phyloP scores from a whole-genome alignment of 2,329 filamentous ascomycete species.

The Ascochyta koolunga region DNA sequence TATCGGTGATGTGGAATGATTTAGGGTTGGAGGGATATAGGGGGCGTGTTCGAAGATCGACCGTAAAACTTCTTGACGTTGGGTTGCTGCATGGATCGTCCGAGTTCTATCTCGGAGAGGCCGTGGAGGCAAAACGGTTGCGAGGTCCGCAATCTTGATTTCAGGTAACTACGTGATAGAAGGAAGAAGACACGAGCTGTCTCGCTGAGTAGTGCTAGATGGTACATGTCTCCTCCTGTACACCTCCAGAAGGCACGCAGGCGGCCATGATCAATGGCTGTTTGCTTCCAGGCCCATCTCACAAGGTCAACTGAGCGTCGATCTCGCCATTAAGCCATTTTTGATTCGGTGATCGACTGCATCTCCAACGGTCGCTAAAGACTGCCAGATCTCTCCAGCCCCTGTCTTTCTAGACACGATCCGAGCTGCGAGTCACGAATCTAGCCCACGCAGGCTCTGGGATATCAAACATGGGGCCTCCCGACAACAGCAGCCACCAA shows the following conservation, averaged over 20 bases:
- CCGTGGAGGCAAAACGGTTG: constrained; percentile 6
- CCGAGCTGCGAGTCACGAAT: not conserved
- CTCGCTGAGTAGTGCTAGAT: not conserved
- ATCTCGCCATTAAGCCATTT: not conserved
- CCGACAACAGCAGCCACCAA: constrained; percentile 11
- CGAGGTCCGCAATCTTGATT: not conserved
- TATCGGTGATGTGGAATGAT: constrained; percentile 10
- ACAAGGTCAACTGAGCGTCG: not conserved
- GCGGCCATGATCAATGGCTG: not conserved
- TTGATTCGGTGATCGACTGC: constrained; percentile 1
- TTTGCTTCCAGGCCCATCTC: not conserved
- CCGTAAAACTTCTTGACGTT: constrained; percentile 3
- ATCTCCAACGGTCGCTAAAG: constrained; percentile 19
- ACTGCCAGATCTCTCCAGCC: constrained; percentile 8
- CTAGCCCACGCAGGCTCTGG: not conserved
- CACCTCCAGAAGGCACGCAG: not conserved
- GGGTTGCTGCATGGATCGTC: constrained; percentile 3
- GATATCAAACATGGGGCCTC: constrained; percentile 1
- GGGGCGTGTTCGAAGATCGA: constrained; percentile 3
- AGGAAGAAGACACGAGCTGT: not conserved
- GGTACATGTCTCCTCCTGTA: not conserved
- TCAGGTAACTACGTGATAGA: not conserved
- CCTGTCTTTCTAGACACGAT: constrained; percentile 10
- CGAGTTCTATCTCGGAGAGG: constrained; percentile 8
- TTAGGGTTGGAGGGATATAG: not conserved